Conservation (phyloP, 768 basidiomycete species). For the Boletus eberwhitei region DNA sequence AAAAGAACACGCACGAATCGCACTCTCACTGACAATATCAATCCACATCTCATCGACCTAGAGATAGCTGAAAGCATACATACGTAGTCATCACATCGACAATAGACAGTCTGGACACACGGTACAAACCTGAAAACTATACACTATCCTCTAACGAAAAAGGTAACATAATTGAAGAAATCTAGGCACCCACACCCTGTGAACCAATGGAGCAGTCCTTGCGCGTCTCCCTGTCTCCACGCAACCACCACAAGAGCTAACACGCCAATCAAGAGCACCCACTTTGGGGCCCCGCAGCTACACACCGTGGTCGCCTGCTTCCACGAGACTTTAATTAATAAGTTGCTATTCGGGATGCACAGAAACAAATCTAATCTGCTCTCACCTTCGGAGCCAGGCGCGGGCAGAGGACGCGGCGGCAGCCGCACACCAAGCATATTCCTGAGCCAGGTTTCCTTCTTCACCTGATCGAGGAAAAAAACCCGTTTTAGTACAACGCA, state of each 20-base stretch:
- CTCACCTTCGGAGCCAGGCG: conserved; percentile 10
- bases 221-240: neutral
- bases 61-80: no score
- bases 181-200: conserved; percentile 15
- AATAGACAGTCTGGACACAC: neutral
- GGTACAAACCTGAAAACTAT: neutral
- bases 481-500: neutral
- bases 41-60: no score
- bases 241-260: conserved; percentile 5
- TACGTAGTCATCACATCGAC: neutral
- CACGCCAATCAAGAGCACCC: conserved; percentile 1
- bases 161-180: neutral
- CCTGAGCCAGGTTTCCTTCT: conserved; percentile 25
- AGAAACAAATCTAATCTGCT: conserved; percentile 4
- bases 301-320: neutral
- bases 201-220: conserved; percentile 2
- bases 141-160: neutral
- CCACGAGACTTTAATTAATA: conserved; percentile 13
- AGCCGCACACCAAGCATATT: conserved; percentile 12
- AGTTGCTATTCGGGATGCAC: neutral
- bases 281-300: neutral
- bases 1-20: neutral
- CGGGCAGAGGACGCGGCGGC: conserved; percentile 20
- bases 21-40: neutral
- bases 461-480: conserved; percentile 9